Base-by-base conservation (phyloP, 495 filamentous ascomycete genomes). In the Achaetomiella virescens region DNA sequence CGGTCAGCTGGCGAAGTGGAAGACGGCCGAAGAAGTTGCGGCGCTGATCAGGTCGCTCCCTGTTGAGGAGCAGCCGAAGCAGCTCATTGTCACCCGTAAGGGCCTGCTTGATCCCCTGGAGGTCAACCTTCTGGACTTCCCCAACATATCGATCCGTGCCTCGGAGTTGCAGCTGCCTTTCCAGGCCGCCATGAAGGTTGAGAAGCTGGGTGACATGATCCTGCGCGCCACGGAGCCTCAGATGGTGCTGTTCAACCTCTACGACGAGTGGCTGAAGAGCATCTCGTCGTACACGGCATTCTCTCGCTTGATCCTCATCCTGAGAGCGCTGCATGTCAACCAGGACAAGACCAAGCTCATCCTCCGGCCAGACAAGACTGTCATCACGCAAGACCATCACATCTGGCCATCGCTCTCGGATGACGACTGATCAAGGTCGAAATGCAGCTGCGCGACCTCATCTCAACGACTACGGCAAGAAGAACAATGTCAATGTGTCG, bases 131-230 rank as follows among this genome's bases (percentile, higher is more conserved):
- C 82, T 99, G 20, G 95, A 99, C 69, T 99, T 99, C 79, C 95
- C 95, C 40, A 99, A 99, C 65, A 99, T 99, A 58, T 96, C 92
- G 10, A 99, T 99, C 60, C 90, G 95, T 61, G 95, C 95, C 38
- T 99, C 95, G 0, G 95, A 99, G 74, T 75, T 99, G 54, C 95
- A 99, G 71, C 75, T 99, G 56, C 95, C 95, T 6, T 99, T 99
- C 87, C 95, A 99, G 70, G 95, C 95, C 43, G 95, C 95, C 3
- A 99, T 99, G 95, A 99, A 97, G 78, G 91, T 99, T 37, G 95
- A 99, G 73, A 97, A 97, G 70, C 79, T 99, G 27, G 95, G 92
- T 54, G 95, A 99, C 68, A 96, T 99, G 95, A 99, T 99, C 65
- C 78, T 99, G 38, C 87, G 91, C 49, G 95, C 95, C 12, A 97